Conservation (phyloP, 2,329 filamentous ascomycete genomes). For the Colletotrichum sp. region DNA sequence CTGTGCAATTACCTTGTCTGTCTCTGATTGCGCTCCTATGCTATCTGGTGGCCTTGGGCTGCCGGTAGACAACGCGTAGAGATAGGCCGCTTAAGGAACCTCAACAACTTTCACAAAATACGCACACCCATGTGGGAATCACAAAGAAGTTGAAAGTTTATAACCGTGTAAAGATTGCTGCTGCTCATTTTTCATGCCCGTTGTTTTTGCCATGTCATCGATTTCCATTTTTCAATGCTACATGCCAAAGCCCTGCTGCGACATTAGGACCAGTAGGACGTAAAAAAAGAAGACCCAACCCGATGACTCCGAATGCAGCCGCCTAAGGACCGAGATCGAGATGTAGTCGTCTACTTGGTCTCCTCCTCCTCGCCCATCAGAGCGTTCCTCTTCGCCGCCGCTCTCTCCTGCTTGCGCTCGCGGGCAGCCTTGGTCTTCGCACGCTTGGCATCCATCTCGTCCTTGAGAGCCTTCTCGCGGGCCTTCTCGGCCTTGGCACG, state of each 20-base stretch:
- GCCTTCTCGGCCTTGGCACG: conserved; percentile 99
- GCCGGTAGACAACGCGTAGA: background rate
- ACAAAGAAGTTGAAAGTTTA: background rate
- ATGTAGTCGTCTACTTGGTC: conserved; percentile 49
- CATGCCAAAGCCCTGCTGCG: conserved; percentile 59
- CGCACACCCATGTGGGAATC: background rate
- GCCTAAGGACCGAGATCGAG: conserved; percentile 52
- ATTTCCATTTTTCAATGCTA: conserved; percentile 62
- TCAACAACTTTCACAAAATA: no score
- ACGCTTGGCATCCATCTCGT: conserved; percentile 99
- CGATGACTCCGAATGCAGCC: conserved; percentile 66
- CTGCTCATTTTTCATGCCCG: conserved; percentile 24
- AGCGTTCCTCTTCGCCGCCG: conserved; percentile 87
- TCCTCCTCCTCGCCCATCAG: conserved; percentile 75
- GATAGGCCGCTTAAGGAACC: background rate
- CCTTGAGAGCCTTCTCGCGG: conserved; percentile 94
- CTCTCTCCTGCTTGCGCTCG: conserved; percentile 96
- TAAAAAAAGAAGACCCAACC: conserved; percentile 57
- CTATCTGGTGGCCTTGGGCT: background rate
- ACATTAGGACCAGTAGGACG: conserved; percentile 52
- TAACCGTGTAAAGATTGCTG: conserved; percentile 20
- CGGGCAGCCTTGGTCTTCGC: conserved; percentile 99
- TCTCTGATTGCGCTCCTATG: background rate
- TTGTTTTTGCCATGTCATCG: conserved; percentile 26
- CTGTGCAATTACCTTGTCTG: background rate